Evolutionary conservation across 2,329 filamentous ascomycete genomes (phyloP), one percentile per base, ranked within the genome.

Genomic region (Aspergillus pseudonomiae): DNA sequence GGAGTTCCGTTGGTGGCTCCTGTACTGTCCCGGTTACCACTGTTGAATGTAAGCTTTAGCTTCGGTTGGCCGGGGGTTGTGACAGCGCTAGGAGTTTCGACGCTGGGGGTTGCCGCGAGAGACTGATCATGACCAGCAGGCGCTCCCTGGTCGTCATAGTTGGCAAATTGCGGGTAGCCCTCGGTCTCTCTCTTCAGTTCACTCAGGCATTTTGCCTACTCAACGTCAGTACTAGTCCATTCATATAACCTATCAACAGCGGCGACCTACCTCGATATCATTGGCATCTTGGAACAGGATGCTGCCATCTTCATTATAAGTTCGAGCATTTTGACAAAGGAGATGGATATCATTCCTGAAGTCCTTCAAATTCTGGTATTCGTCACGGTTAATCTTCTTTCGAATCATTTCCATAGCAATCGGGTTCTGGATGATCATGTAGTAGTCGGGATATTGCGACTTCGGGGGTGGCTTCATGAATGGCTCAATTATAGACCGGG

Each of bases 391-490:
- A 81, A 99, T 97, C 83, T 93, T 94, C 76, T 91, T 92, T 76
- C 92, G 89, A 74, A 99, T 97, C 77, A 93, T 89, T 71, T 97
- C 95, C 91, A 98, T 97, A 74, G 92, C 94, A 74, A 99, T 97
- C 0, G 95, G 95, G 60, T 89, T 90, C 74, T 90, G 88, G 77
- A 99, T 99, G 77, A 97, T 88, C 75, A 94, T 82, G 77, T 97
- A 99, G 82, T 99, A 99, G 76, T 98, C 94, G 30, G 93, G 91
- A 75, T 96, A 99, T 64, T 94, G 89, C 63, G 90, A 89, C 81
- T 93, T 96, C 46, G 93, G 90, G 1, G 94, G 94, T 36, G 97
- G 84, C 74, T 95, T 94, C 78, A 98, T 86, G 78, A 99, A 99
- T 0, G 94, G 94, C 36, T 94, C 93, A 68, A 97, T 97, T 74